phyloP scores from a whole-genome alignment of 2,329 filamentous ascomycete species.

The Pyrenophora graminea region DNA sequence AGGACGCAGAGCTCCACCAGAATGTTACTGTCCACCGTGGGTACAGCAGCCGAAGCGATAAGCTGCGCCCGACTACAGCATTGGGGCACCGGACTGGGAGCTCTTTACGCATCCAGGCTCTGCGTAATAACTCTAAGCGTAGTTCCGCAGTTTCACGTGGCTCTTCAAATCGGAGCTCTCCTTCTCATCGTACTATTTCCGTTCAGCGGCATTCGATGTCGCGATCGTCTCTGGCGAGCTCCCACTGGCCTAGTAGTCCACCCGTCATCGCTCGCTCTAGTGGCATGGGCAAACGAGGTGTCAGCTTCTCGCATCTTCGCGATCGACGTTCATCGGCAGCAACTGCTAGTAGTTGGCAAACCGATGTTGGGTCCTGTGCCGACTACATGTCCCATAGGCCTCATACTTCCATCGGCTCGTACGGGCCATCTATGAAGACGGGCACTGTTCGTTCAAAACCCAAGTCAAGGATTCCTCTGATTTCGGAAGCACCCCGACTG shows the following conservation, averaged over 20 bases:
- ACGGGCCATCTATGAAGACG: constrained; percentile 27
- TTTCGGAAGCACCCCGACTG: constrained; percentile 30
- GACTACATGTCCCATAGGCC: constrained; percentile 33
- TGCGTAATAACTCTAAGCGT: constrained; percentile 40
- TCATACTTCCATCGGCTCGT: constrained; percentile 28
- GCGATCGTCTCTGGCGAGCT: constrained; percentile 53
- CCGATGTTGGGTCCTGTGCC: constrained; percentile 31
- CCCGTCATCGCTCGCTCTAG: constrained; percentile 54
- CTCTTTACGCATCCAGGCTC: constrained; percentile 49
- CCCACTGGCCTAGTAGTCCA: constrained; percentile 54
- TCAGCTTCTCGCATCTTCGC: constrained; percentile 64
- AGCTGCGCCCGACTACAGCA: constrained; percentile 42
- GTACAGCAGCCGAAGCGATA: constrained; percentile 41
- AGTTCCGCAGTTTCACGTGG: constrained; percentile 39
- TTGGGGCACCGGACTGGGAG: constrained; percentile 49
- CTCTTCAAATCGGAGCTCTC: constrained; percentile 40
- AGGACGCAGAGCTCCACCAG: constrained; percentile 61
- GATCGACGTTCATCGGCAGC: constrained; percentile 49
- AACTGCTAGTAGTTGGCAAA: constrained; percentile 45
- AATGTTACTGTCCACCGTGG: constrained; percentile 70
- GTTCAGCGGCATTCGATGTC: constrained; percentile 34
- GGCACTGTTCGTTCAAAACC: constrained; percentile 30
- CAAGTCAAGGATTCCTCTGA: constrained; percentile 33
- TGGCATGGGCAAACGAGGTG: constrained; percentile 62
- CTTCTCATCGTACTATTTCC: constrained; percentile 33